Base-by-base conservation (phyloP, 352 stramenopile genomes). In the Aphanomyces stellatus region DNA sequence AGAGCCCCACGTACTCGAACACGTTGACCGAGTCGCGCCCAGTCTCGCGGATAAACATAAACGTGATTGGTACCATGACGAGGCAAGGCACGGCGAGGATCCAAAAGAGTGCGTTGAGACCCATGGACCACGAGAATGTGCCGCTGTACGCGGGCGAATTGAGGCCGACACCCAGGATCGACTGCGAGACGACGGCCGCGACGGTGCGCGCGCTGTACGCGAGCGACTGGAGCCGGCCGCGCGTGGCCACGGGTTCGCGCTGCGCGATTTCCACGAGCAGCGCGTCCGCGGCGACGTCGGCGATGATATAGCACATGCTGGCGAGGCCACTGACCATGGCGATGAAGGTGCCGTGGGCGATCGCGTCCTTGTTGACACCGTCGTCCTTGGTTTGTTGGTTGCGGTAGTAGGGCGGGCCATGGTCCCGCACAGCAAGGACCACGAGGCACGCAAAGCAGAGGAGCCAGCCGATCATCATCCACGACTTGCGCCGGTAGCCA, bases 391-490 rank as follows among this genome's bases (percentile, higher is more conserved):
- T 15, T 25, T n/a, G 19, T 27, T n/a, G 25, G 37, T 62, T 25
- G 0, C 25, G 1, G 53, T 62, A 89, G 59, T 87, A 90, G 19
- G 79, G 74, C 19, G 73, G 46, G 11, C 76, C 77, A 19, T 75
- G 72, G 22, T 76, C 76, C 37, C 78, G 76, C 61, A 77, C 85
- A 4, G 75, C 78, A 35, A 88, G 57, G 22, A 53, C 41, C 62
- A 66, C 13, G 15, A 55, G 19, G 48, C n/a, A 33, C 19, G 28
- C 59, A 62, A 62, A 27, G 31, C 41, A 55, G 34, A 87, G 28
- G 3, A 78, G 5, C 77, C 77, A 85, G 37, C 77, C 77, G 48
- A 85, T 61, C 59, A 83, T 72, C 69, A 85, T 82, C 65, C 77
- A 85, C 25, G 77, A 74, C 13, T 76, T 76, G 49, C 77, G 76